phyloP scores from a whole-genome alignment of 2,329 filamentous ascomycete species.

The Aspergillus calidoustus region DNA sequence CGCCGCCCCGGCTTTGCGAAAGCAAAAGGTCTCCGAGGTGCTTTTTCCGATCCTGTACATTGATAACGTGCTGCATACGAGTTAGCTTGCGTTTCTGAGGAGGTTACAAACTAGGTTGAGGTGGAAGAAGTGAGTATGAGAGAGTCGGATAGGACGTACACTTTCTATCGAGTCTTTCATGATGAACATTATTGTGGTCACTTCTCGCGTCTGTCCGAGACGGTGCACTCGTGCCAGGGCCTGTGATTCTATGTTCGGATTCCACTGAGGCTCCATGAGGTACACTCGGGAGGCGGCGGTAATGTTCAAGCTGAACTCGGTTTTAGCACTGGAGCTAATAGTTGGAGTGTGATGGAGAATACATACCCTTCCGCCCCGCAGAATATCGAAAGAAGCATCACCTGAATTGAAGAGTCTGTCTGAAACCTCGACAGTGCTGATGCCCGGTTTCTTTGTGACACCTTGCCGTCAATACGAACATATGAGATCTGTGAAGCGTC shows the following conservation, averaged over 20 bases:
- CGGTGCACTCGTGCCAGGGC: not conserved
- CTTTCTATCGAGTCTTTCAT: not conserved
- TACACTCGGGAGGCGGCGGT: not conserved
- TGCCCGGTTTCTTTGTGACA: not conserved
- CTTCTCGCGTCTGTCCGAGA: not conserved
- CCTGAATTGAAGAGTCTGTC: not conserved
- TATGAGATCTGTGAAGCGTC: not conserved
- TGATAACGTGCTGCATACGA: not conserved
- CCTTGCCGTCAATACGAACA: not conserved
- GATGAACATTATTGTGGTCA: not conserved
- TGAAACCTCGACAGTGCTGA: not conserved
- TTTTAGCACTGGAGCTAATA: not conserved
- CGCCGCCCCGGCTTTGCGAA: not conserved
- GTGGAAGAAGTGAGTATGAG: too few species aligned
- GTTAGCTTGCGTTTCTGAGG: too few species aligned
- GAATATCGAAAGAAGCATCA: not conserved
- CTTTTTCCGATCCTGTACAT: not conserved
- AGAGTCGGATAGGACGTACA: not conserved
- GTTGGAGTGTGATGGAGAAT: too few species aligned
- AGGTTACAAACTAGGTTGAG: too few species aligned
- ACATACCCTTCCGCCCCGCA: not conserved
- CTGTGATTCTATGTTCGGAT: not conserved
- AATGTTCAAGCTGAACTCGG: not conserved
- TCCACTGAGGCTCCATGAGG: slow-evolving; percentile 3
- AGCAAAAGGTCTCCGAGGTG: not conserved